These are phyloP conservation scores for Cardamine occulta DNA, from an alignment of 345 rosid genomes.

Conservation along the genomic window DNA sequence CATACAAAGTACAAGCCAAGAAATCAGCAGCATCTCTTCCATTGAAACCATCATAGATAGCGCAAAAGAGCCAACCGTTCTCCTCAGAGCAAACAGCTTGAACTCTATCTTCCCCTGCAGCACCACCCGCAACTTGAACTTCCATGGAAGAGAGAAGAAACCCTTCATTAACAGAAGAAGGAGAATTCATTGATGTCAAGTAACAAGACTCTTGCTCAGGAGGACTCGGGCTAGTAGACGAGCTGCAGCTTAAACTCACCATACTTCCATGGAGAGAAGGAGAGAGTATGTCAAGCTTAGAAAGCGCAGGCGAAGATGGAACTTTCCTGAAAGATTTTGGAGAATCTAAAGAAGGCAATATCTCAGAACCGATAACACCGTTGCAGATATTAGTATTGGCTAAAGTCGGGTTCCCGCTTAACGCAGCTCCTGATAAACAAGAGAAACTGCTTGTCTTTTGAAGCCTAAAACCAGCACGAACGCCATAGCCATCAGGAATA, in stretches of 20 bases:
- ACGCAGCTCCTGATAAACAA: conserved; percentile 94
- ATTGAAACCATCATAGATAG: conserved; percentile 91
- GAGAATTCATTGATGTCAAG: conserved; percentile 61
- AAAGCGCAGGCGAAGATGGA: conserved; percentile 73
- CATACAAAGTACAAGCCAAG: conserved; percentile 90
- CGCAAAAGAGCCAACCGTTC: conserved; percentile 90
- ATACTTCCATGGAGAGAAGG: conserved; percentile 84
- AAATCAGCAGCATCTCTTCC: conserved; percentile 99
- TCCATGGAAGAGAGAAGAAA: conserved; percentile 64
- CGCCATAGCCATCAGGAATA: conserved; percentile 32
- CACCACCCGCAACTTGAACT: conserved; percentile 97
- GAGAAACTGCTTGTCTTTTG: conserved; percentile 77
- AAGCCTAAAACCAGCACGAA: conserved; percentile 50
- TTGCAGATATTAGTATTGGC: conserved; percentile 95
- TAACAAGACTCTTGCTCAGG: conserved; percentile 68
- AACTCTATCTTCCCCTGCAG: conserved; percentile 98
- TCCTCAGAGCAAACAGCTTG: conserved; percentile 99
- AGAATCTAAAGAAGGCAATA: conserved; percentile 86
- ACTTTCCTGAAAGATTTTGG: conserved; percentile 82
- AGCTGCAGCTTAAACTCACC: conserved; percentile 84
- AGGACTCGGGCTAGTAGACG: conserved; percentile 60
- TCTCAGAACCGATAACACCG: conserved; percentile 84
- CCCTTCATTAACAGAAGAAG: conserved; percentile 63
- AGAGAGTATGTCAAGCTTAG: conserved; percentile 81
- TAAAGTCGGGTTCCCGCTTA: conserved; percentile 94